These are phyloP conservation scores for Blastocystis sp. DNA, from an alignment of 352 stramenopile species.

Conservation along the genomic window DNA sequence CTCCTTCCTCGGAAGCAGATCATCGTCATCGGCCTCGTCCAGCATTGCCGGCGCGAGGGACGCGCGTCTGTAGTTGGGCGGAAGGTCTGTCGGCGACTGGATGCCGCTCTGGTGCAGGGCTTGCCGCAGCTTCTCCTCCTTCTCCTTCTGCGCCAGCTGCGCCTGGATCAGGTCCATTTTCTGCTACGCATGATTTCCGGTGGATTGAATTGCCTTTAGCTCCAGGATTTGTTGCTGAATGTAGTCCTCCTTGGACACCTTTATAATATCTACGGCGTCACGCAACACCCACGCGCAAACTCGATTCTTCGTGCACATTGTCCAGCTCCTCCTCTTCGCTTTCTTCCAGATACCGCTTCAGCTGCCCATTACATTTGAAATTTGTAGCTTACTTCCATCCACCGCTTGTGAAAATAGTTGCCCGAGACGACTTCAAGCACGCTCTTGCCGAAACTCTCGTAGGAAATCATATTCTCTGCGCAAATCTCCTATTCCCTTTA, in stretches of 20 bases:
- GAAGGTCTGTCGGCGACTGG: background rate
- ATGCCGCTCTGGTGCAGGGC: background rate
- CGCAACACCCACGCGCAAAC: background rate
- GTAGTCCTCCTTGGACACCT: background rate
- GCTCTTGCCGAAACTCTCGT: slow-evolving; percentile 17
- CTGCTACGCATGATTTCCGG: background rate
- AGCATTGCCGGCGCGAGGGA: slow-evolving; percentile 11
- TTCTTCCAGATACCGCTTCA: slow-evolving; percentile 52
- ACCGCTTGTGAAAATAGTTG: slow-evolving; percentile 61
- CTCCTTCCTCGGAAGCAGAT: background rate
- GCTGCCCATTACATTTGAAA: background rate
- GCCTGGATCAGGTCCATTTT: background rate
- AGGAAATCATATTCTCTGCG: slow-evolving; percentile 48
- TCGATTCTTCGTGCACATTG: slow-evolving; percentile 42
- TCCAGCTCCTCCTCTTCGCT: slow-evolving; percentile 54
- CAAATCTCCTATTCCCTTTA: slow-evolving; percentile 35
- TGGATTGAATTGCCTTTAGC: background rate
- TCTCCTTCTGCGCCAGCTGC: background rate
- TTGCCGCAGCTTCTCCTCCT: slow-evolving; percentile 45
- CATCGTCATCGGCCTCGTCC: slow-evolving; percentile 1
- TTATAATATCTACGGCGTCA: background rate
- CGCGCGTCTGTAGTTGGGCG: slow-evolving; percentile 12
- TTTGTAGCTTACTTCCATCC: slow-evolving; percentile 1
- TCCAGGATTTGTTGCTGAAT: background rate
- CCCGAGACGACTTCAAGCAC: slow-evolving; percentile 47